Conservation (phyloP, 768 basidiomycete species). For the Sutorius australiensis region DNA sequence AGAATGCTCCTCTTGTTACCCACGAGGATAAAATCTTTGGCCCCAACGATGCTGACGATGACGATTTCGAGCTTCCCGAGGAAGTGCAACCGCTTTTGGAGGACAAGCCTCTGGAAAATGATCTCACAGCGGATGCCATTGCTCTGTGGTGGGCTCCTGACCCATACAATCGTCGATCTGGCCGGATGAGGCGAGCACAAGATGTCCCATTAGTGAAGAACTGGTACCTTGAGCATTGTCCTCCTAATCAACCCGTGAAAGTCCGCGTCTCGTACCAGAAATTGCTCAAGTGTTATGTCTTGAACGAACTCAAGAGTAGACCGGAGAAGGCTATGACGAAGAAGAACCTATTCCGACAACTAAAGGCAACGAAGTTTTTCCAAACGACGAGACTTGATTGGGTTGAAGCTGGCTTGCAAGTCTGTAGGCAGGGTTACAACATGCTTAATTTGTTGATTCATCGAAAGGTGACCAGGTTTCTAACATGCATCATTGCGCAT, state of each 20-base stretch:
- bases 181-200: constrained; percentile 89
- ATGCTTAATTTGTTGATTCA: constrained; percentile 99
- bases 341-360: constrained; percentile 92
- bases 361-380: constrained; percentile 99
- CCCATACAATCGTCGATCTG: constrained; percentile 90
- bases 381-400: constrained; percentile 97
- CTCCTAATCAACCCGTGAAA: constrained; percentile 94
- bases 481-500: not conserved
- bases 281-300: constrained; percentile 89
- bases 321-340: constrained; percentile 97
- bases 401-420: constrained; percentile 98
- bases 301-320: constrained; percentile 88
- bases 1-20: constrained; percentile 76
- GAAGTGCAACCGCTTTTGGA: constrained; percentile 75
- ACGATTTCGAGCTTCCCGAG: constrained; percentile 84
- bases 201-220: constrained; percentile 96
- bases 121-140: constrained; percentile 93
- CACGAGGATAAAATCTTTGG: constrained; percentile 95
- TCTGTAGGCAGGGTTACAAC: constrained; percentile 98
- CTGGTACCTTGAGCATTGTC: constrained; percentile 99
- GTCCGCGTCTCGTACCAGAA: constrained; percentile 99
- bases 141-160: constrained; percentile 99
- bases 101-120: constrained; percentile 77
- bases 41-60: constrained; percentile 77
- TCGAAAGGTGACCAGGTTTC: constrained; percentile 65